These are phyloP conservation scores for Straminergon stramineum DNA, from an alignment of 225 moss, liverwort and hornwort genomes.

Conservation along the genomic window DNA sequence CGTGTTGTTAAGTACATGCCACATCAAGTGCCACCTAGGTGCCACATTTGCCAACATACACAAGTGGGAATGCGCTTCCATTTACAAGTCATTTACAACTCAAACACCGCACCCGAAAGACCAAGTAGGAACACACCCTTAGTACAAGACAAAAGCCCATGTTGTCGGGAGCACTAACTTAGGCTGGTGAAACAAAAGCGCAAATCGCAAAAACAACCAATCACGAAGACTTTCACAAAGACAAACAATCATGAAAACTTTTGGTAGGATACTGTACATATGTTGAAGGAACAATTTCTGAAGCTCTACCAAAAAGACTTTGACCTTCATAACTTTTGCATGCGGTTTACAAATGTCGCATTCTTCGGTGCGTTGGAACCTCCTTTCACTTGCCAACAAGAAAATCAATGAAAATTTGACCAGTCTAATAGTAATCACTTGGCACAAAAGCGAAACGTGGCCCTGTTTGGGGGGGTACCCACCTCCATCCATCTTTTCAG, in stretches of 20 bases:
- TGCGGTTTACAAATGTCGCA: rapidly evolving
- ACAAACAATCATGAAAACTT: background rate
- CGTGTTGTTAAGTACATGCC: too few species aligned
- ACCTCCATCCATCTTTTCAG: background rate
- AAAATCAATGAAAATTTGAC: background rate
- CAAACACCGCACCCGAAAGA: too few species aligned
- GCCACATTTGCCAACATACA: too few species aligned
- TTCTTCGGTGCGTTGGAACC: background rate
- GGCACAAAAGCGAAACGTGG: background rate
- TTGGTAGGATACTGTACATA: background rate
- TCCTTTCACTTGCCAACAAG: background rate
- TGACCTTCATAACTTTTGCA: background rate
- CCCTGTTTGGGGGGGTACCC: background rate
- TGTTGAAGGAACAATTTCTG: rapidly evolving
- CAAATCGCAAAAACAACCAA: background rate
- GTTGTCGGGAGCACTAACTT: too few species aligned
- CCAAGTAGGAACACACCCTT: too few species aligned
- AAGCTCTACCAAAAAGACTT: background rate
- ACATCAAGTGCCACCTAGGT: too few species aligned
- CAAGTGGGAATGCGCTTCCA: too few species aligned
- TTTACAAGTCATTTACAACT: too few species aligned
- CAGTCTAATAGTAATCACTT: too few species aligned
- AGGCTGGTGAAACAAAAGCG: too few species aligned
- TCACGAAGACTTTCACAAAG: background rate
- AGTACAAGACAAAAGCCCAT: background rate